These are phyloP conservation scores for Picochlorum sp. DNA, from an alignment of 139 green algal genomes.

Conservation along the genomic window DNA sequence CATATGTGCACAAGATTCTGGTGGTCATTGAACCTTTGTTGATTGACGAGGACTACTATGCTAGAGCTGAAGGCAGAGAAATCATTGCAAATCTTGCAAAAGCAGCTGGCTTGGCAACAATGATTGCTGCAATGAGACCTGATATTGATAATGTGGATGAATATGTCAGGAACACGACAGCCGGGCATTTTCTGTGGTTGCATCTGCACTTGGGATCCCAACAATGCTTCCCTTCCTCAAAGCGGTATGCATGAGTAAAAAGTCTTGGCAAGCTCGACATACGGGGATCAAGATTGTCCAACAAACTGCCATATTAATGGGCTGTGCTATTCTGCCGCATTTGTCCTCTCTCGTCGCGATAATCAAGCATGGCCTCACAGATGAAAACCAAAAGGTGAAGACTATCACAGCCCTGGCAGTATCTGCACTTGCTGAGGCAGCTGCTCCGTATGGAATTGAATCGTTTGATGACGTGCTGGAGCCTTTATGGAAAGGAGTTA, in stretches of 20 bases:
- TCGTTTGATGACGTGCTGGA: slow-evolving; percentile 97
- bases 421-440: slow-evolving; percentile 89
- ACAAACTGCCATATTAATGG: slow-evolving; percentile 97
- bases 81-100: slow-evolving; percentile 99
- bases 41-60: slow-evolving; percentile 99
- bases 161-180: slow-evolving; percentile 96
- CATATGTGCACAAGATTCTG: slow-evolving; percentile 99
- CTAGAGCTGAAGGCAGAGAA: slow-evolving; percentile 92
- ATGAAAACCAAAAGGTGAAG: slow-evolving; percentile 85
- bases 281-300: slow-evolving; percentile 99
- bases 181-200: slow-evolving; percentile 86
- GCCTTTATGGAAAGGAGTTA: slow-evolving; percentile 95
- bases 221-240: slow-evolving; percentile 97
- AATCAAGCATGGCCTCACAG: slow-evolving; percentile 81
- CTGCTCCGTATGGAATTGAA: slow-evolving; percentile 95
- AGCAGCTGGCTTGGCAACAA: slow-evolving; percentile 82
- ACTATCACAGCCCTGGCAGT: slow-evolving; percentile 94
- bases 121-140: slow-evolving; percentile 97
- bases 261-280: slow-evolving; percentile 64
- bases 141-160: slow-evolving; percentile 99
- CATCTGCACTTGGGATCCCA: slow-evolving; percentile 90
- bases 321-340: slow-evolving; percentile 95
- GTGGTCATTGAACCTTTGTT: slow-evolving; percentile 99
- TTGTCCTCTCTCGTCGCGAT: slow-evolving; percentile 93
- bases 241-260: slow-evolving; percentile 82